phyloP scores from a whole-genome alignment of 768 basidiomycete species.

The Punctularia strigosozonata region DNA sequence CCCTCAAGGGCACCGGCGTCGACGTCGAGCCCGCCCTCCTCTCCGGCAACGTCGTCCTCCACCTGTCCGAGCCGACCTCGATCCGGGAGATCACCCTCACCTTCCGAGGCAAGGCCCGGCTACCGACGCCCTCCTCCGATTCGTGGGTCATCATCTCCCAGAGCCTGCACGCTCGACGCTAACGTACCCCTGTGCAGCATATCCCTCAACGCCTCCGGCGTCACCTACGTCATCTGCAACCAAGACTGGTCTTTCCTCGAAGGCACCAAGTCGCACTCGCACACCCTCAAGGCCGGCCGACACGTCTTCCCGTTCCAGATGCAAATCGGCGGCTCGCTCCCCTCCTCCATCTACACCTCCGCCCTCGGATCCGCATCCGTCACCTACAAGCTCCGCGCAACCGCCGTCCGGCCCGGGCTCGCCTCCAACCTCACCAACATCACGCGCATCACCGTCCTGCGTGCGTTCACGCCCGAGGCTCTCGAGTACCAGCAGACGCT shows the following conservation, averaged over 20 bases:
- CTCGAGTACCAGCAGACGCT: constrained; percentile 94
- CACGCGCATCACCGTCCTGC: constrained; percentile 52
- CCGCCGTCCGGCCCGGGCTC: constrained; percentile 68
- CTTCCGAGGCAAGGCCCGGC: constrained; percentile 71
- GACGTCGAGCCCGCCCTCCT: constrained; percentile 78
- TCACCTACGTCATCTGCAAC: constrained; percentile 55
- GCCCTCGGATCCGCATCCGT: constrained; percentile 52
- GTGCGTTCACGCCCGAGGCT: constrained; percentile 69
- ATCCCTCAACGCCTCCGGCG: constrained; percentile 30
- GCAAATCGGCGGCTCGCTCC: constrained; percentile 74
- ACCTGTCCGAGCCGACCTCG: constrained; percentile 71
- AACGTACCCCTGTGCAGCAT: constrained; percentile 16
- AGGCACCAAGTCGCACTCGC: constrained; percentile 63
- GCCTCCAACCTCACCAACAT: constrained; percentile 54
- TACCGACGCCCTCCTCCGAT: constrained; percentile 47
- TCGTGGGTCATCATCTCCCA: constrained; percentile 31
- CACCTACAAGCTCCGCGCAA: constrained; percentile 82
- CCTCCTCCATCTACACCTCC: constrained; percentile 57
- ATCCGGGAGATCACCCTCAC: constrained; percentile 78
- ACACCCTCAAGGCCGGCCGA: constrained; percentile 91
- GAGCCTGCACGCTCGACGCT: constrained; percentile 7
- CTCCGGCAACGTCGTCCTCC: constrained; percentile 70
- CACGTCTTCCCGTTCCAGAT: constrained; percentile 91
- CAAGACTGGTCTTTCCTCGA: constrained; percentile 93
- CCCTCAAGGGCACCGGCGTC: constrained; percentile 66